Conservation (phyloP, 2,329 filamentous ascomycete genomes). For the Geosmithia putterillii region DNA sequence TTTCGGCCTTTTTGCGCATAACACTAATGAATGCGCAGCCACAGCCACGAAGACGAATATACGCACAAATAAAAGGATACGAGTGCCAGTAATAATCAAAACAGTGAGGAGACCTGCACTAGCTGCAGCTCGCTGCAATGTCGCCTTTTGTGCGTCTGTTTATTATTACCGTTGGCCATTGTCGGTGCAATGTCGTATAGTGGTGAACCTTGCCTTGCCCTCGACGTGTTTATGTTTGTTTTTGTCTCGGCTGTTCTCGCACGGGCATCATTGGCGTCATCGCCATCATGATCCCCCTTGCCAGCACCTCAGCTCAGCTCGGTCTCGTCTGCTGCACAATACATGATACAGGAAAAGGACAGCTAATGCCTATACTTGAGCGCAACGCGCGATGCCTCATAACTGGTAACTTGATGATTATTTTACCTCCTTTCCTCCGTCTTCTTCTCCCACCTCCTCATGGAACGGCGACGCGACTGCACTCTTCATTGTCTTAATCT, state of each 20-base stretch:
- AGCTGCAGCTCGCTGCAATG: too few relatives aligned
- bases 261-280: background rate
- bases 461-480: background rate
- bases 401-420: background rate
- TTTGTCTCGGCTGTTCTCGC: background rate
- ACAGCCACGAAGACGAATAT: too few relatives aligned
- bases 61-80: too few relatives aligned
- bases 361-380: too few relatives aligned
- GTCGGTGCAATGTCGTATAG: background rate
- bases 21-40: too few relatives aligned
- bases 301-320: background rate
- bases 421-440: background rate
- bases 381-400: too few relatives aligned
- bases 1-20: too few relatives aligned
- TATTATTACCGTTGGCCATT: too few relatives aligned
- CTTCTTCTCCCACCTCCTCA: background rate
- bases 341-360: too few relatives aligned
- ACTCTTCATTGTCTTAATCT: slow-evolving; percentile 2
- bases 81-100: too few relatives aligned
- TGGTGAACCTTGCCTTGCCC: background rate
- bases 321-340: background rate
- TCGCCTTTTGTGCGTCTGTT: too few relatives aligned
- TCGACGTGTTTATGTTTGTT: background rate
- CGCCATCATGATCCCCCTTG: background rate
- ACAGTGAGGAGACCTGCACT: too few relatives aligned